Evolutionary conservation across 768 basidiomycete genomes (phyloP), one percentile per base, ranked within the genome.

Genomic region (Mycena haematopus): DNA sequence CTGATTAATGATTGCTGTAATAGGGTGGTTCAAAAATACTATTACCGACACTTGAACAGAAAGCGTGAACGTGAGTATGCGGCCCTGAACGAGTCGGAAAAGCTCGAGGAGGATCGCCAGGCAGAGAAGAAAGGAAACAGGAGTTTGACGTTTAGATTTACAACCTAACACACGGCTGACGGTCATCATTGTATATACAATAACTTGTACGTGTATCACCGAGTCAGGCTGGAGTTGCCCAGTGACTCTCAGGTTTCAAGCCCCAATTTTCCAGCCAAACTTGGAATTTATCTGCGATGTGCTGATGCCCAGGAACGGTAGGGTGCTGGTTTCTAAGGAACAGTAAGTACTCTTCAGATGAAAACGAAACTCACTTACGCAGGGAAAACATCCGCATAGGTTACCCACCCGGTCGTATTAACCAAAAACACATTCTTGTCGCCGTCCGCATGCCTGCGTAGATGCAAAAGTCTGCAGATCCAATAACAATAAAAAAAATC

Each of bases 391-490:
- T 86, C 84, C 0, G 68, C 78, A 60, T 67, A 84, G 1, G 76
- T 76, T 21, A 85, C 79, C 84, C 84, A 87, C 5, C 84, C 84
- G 0, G 82, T 84, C 9, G 85, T 83, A 65, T 86, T 77, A 24
- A 86, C 84, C 0, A 86, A 72, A 72, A 80, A 84, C 21, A 83
- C 75, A 62, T 81, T 76, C 57, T 75, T 69, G 69, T 86, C 84
- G 15, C 83, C 84, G 1, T 70, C 27, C 3, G 73, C 74, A 54
- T 76, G 75, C 52, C 81, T 80, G 24, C 42, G 29, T 14, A 35
- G 29, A 42, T 17, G 44, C 36, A 27, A 62, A 49, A 21, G 25
- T 6, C n/a, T 33, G 19, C 8, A 19, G n/a, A 10, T 9, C 15
- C 15, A 50, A 25, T 13, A 15, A 29, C 21, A n/a, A 14, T 33